These are phyloP conservation scores for Metschnikowia anglica DNA, from an alignment of 805 yeast species.

Conservation along the genomic window DNA sequence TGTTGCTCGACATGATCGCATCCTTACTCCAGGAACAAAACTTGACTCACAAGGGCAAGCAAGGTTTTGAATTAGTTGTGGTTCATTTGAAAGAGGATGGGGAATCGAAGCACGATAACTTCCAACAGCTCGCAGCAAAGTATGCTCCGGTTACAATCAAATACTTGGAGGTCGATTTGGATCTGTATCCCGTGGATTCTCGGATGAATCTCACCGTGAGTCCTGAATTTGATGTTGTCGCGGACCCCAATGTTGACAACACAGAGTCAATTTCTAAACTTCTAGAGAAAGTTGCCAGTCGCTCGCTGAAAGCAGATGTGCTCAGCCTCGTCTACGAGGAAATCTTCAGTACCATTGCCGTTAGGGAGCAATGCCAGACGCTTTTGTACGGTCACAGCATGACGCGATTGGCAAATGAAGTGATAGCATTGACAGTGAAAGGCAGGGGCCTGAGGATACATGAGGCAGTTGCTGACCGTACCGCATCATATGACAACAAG, in stretches of 20 bases:
- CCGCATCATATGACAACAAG: conserved; percentile 26
- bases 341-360: conserved; percentile 48
- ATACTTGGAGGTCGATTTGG: conserved; percentile 42
- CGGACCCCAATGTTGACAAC: conserved; percentile 1
- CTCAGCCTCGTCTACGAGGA: conserved; percentile 46
- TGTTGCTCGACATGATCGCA: conserved; percentile 63
- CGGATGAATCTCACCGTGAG: conserved; percentile 19
- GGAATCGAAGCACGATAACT: conserved; percentile 6
- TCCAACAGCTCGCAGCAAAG: conserved; percentile 20
- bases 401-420: conserved; percentile 79
- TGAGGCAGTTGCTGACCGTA: conserved; percentile 46
- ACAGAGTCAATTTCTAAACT: conserved; percentile 30
- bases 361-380: conserved; percentile 47
- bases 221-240: conserved; percentile 16
- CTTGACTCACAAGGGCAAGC: conserved; percentile 57
- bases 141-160: conserved; percentile 29
- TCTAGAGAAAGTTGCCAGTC: conserved; percentile 42
- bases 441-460: conserved; percentile 80
- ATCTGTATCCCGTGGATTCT: conserved; percentile 37
- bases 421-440: conserved; percentile 75
- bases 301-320: conserved; percentile 69
- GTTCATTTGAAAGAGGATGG: conserved; percentile 45
- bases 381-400: conserved; percentile 73
- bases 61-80: conserved; percentile 64
- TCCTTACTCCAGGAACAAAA: conserved; percentile 63